Conservation (phyloP, 1,284 basidiomycete species). For the Apiotrichum gracile region DNA sequence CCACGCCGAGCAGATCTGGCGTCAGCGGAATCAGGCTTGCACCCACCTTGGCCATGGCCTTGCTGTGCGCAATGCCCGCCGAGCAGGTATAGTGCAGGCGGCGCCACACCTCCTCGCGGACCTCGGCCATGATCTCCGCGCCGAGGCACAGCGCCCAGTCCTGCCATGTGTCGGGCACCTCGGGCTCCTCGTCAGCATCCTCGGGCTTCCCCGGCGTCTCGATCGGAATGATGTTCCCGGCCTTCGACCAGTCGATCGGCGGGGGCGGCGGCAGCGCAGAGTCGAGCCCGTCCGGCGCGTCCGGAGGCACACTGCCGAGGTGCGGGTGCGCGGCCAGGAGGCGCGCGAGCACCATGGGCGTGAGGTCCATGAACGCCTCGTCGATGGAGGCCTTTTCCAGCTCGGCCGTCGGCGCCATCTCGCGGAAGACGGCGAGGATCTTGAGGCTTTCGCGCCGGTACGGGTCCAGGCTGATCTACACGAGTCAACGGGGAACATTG, state of each 20-base stretch:
- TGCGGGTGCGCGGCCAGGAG: slow-evolving; percentile 70
- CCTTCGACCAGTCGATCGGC: slow-evolving; percentile 58
- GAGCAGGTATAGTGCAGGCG: slow-evolving; percentile 89
- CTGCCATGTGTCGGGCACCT: slow-evolving; percentile 63
- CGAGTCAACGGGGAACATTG: slow-evolving; percentile 1
- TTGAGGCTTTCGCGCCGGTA: slow-evolving; percentile 87
- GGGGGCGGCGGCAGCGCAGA: slow-evolving; percentile 75
- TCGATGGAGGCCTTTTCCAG: slow-evolving; percentile 68
- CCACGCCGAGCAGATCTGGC: slow-evolving; percentile 75
- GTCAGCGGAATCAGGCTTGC: neutral
- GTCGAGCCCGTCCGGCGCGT: slow-evolving; percentile 67
- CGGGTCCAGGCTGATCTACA: slow-evolving; percentile 89
- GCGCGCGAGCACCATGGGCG: slow-evolving; percentile 64
- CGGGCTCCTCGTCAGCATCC: slow-evolving; percentile 15
- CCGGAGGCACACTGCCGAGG: slow-evolving; percentile 62
- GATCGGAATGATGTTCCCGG: slow-evolving; percentile 67
- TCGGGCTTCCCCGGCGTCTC: slow-evolving; percentile 32
- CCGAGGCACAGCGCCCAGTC: slow-evolving; percentile 86
- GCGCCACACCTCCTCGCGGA: slow-evolving; percentile 62
- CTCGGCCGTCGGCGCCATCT: slow-evolving; percentile 62
- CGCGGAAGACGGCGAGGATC: slow-evolving; percentile 79
- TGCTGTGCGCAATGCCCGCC: slow-evolving; percentile 90
- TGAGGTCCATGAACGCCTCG: slow-evolving; percentile 81
- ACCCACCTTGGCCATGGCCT: slow-evolving; percentile 82
- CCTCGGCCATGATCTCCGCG: slow-evolving; percentile 77